These are phyloP conservation scores for Phytopythium mirpurense DNA, from an alignment of 352 stramenopile species.

Conservation along the genomic window DNA sequence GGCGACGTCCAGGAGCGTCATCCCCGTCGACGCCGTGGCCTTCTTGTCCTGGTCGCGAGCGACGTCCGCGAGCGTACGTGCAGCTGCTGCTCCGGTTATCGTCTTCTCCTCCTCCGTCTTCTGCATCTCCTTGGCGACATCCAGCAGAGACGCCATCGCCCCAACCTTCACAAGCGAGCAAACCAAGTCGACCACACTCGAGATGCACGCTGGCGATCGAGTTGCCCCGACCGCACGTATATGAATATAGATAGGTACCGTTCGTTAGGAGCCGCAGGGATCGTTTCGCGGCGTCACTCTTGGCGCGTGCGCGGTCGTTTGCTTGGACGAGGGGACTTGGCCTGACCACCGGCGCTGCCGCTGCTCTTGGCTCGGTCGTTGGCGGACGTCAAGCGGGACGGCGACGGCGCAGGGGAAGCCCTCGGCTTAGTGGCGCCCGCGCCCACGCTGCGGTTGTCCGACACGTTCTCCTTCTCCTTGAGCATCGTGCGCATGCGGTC, in stretches of 20 bases:
- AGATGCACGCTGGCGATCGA: too few relatives aligned
- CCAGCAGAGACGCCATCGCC: constrained; percentile 23
- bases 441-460: constrained; percentile 5
- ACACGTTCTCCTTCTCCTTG: constrained; percentile 76
- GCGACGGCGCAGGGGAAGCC: neutral
- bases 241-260: constrained; percentile 10
- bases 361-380: neutral
- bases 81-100: too few relatives aligned
- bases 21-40: constrained; percentile 3
- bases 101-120: neutral
- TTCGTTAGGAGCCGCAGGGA: neutral
- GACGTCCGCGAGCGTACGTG: constrained; percentile 36
- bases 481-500: constrained; percentile 40
- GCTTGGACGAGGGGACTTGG: constrained; percentile 21
- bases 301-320: constrained; percentile 27
- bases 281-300: constrained; percentile 1
- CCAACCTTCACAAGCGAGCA: neutral
- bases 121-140: constrained; percentile 48
- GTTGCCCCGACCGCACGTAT: constrained; percentile 13
- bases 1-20: constrained; percentile 47
- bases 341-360: neutral
- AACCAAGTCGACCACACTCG: neutral
- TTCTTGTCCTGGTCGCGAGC: constrained; percentile 6
- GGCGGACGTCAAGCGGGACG: neutral
- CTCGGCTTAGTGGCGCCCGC: neutral